Base-by-base conservation (phyloP, 2,329 filamentous ascomycete species). In the Periconia macrospinosa region DNA sequence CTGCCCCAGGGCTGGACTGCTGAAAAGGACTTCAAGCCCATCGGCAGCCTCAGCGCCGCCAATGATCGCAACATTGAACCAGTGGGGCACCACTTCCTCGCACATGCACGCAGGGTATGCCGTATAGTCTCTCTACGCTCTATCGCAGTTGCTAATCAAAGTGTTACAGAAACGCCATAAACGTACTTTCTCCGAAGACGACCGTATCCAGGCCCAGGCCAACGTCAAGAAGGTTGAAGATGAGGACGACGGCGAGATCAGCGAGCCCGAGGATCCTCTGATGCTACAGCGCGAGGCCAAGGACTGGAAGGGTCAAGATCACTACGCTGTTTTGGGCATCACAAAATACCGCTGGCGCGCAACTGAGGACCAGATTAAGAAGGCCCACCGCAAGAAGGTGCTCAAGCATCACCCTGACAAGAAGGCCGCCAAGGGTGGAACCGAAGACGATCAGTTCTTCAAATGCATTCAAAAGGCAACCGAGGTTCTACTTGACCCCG, bases 401-500 rank as follows among this genome's bases (percentile, higher is more conserved):
- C 89, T 99, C 63, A 93, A 92, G 80, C 94, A 99, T 77, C 94
- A 99, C 78, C 94, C 94, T 58, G 94, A 99, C 77, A 99, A 99
- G 88, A 96, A 95, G 81, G 94, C 95, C 15, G 94, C 94, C 27
- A 85, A 88, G 45, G 94, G 94, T 57, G 84, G 86, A 68, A 84
- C 86, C 65, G 92, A 97, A 69, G 93, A 97, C 77, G 94, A 99
- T 77, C 91, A 90, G 76, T 99, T 99, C 83, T 99, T 99, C 89
- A 99, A 99, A 85, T 99, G 95, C 78, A 99, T 99, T 76, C 95
- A 99, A 76, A 97, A 97, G 78, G 94, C 94, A 53, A 93, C 89
- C 67, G 94, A 99, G 70, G 84, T 97, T 49, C 89, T 99, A 17
- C 85, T 91, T 51, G 94, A 99, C 80, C 94, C 94, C 48, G 83